A percentile compares a stretch with the other conserved stretches of the same genome.
Evolutionary conservation across 1,284 basidiomycete species (phyloP).

Genomic region (Pseudozyma tsukubaensis): DNA sequence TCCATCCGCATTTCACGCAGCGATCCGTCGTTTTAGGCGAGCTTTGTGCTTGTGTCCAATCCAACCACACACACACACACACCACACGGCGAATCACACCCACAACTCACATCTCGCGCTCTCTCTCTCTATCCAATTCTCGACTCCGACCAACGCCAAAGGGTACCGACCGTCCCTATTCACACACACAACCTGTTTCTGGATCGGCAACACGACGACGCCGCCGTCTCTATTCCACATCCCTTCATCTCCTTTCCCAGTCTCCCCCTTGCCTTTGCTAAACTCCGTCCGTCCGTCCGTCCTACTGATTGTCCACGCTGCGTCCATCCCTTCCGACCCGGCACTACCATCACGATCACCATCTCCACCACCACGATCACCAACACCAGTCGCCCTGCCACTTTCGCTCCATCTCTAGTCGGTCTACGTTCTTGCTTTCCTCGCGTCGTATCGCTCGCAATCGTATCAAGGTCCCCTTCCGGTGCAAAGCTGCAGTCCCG

Average conservation of each 20-base stretch:
- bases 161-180: no score
- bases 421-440: background rate
- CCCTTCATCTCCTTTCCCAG: background rate
- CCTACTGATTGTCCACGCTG: background rate
- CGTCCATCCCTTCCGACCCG: background rate
- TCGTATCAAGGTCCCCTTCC: background rate
- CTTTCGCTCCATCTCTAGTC: background rate
- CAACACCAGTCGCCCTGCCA: background rate
- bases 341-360: constrained; percentile 2
- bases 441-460: background rate
- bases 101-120: background rate
- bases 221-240: background rate
- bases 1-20: no score
- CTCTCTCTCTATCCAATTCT: background rate
- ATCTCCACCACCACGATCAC: constrained; percentile 1
- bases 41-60: background rate
- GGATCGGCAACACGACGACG: background rate
- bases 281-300: constrained; percentile 6
- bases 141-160: no score
- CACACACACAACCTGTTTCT: no score
- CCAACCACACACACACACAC: background rate
- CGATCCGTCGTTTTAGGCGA: background rate
- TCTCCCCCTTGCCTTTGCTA: background rate
- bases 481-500: background rate
- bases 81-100: background rate